Evolutionary conservation across 345 rosid genomes (phyloP), one percentile per base, ranked within the genome.

Genomic region (Excoecaria cochinchinensis): DNA sequence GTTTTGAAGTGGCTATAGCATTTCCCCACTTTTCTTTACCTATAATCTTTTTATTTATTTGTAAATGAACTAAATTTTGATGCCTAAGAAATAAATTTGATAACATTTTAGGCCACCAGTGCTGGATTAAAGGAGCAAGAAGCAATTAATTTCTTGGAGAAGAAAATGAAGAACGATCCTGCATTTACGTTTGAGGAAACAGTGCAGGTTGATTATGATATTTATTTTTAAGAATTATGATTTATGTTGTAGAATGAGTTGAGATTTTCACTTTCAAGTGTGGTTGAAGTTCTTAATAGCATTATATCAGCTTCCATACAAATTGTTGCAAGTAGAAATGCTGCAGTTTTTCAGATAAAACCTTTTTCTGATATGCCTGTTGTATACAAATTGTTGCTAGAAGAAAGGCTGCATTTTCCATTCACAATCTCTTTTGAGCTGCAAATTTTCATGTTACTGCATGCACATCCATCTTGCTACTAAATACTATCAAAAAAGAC

Each of bases 61-160:
- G n/a, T 25, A 13, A 4, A 17, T 36, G 47, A 52, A 21, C 22
- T 6, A 14, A 14, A 50, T 3, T 79, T 75, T 36, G 31, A 55
- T 22, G 22, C 24, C 31, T 51, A 25, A 50, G 42, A 31, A 51
- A 15, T 51, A 68, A 16, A 55, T 69, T 25, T 69, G 3, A 64
- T 77, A 31, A 19, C 70, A 19, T 53, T 86, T 53, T 86, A 96
- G 98, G 99, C 98, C 59, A 96, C 99, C 40, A 93, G 99, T 79
- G 98, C 97, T 74, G 99, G 98, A 74, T 84, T 89, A 66, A 96
- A 93, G 82, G 99, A 96, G 72, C 99, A 96, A 81, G 99, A 96
- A 84, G 98, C 99, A 24, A 89, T 93, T 76, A 96, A 92, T 84
- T 96, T 96, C 86, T 79, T 93, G 91, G 99, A 96, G 82, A 96